These are phyloP conservation scores for Termitomyces heimii DNA, from an alignment of 768 basidiomycete genomes.

Conservation along the genomic window DNA sequence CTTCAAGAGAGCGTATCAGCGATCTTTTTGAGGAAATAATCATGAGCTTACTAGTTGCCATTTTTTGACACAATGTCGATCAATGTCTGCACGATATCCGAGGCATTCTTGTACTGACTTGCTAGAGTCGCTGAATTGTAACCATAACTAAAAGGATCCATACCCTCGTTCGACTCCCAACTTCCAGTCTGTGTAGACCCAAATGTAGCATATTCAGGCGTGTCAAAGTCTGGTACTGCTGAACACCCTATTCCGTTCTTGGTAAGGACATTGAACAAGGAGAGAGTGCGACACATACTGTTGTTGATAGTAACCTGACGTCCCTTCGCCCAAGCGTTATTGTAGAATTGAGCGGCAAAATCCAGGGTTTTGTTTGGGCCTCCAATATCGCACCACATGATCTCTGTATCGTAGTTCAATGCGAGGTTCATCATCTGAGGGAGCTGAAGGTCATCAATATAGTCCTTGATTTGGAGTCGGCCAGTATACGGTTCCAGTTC, in stretches of 20 bases:
- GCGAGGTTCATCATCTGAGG: conserved; percentile 48
- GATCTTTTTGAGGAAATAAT: neutral
- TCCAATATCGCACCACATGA: conserved; percentile 63
- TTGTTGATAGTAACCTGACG: conserved; percentile 41
- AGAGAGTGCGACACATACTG: conserved; percentile 14
- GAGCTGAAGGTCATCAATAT: conserved; percentile 42
- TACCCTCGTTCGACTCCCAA: conserved; percentile 58
- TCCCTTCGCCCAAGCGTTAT: conserved; percentile 30
- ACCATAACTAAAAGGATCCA: conserved; percentile 50
- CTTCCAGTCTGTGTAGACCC: conserved; percentile 36
- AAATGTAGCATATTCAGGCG: conserved; percentile 48
- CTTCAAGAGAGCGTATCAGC: conserved; percentile 18
- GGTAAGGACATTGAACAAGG: neutral
- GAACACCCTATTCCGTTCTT: conserved; percentile 34
- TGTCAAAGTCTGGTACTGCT: conserved; percentile 46
- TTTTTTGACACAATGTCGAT: conserved; percentile 59
- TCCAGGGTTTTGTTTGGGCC: conserved; percentile 40
- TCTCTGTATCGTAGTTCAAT: conserved; percentile 41
- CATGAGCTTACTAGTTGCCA: conserved; percentile 42
- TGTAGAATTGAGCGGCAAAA: conserved; percentile 41
- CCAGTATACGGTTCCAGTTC: conserved; percentile 52
- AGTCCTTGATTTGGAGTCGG: conserved; percentile 41
- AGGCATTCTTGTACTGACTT: conserved; percentile 40
- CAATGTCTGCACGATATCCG: conserved; percentile 42
- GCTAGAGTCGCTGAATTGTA: conserved; percentile 35